Base-by-base conservation (phyloP, 1,284 basidiomycete species). In the Pholiota adiposa region DNA sequence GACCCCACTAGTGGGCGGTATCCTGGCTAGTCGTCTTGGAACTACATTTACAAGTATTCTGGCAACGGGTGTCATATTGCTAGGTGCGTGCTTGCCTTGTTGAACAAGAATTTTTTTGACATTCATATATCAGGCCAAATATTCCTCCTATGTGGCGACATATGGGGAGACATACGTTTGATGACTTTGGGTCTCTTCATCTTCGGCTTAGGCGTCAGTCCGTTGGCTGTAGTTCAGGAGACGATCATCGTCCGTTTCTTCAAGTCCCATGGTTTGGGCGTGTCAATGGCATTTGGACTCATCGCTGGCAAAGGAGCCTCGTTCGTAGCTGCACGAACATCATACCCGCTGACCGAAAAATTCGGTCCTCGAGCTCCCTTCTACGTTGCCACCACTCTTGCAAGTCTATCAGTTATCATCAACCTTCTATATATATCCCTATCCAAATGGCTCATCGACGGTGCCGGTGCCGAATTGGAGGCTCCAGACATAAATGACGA, bases 231-330 rank as follows among this genome's bases (percentile, higher is more conserved):
- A 6, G 83, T 89, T 4, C 89, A 90, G 73, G 89, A 91, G 71
- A 88, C 87, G 3, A 91, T 91, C 65, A 89, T 93, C 54, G 89
- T 92, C 51, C 88, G 88, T 19, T 91, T 92, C 75, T 92, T 92
- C 76, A 86, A 83, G 62, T 84, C 85, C 0, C 87, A 87, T 69
- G 89, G 90, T n/a, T 78, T 93, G 1, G 91, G 90, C 4, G 77
- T 90, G 4, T 90, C 89, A 0, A 85, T 93, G 75, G 91, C 90
- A 0, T 79, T 93, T 36, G 91, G 91, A 19, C 85, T 93, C 14
- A 83, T 93, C 18, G 88, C 85, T 3, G 92, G 92, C 51, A 93
- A 93, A 70, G 84, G 80, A 18, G 83, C 90, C 0, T 90, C 89
- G 5, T 93, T 93, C 69, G 63, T 92, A 54, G 83, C 90, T 18